Conservation (phyloP, 768 basidiomycete species). For the Hypsizygus marmoreus region DNA sequence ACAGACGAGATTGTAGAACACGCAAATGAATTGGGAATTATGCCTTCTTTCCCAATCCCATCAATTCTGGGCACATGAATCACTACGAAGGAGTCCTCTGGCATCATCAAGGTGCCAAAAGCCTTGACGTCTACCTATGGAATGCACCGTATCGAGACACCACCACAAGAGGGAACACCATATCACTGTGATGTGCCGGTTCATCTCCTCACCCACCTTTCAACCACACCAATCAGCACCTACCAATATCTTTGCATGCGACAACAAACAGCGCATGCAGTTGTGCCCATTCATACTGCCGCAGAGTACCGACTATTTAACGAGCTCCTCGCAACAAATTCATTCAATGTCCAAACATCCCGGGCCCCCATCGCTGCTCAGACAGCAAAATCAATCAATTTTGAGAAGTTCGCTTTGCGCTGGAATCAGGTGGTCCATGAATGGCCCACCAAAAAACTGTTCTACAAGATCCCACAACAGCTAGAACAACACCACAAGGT, state of each 20-base stretch:
- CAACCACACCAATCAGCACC: not conserved
- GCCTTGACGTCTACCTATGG: not conserved
- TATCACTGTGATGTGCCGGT: not conserved
- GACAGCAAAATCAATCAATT: not conserved
- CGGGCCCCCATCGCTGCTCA: not conserved
- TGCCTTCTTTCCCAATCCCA: not conserved
- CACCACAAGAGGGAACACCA: not conserved
- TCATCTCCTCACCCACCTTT: not conserved
- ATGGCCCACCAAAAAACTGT: not conserved
- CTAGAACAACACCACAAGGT: not conserved
- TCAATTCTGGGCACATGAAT: not conserved
- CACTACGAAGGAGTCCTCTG: not conserved
- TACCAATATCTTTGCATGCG: not conserved
- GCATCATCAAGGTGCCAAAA: not conserved
- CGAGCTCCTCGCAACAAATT: not conserved
- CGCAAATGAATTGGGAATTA: not conserved
- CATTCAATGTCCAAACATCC: not conserved
- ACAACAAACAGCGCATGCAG: not conserved
- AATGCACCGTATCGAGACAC: not conserved
- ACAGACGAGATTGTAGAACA: constrained; percentile 1
- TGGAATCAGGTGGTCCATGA: not conserved
- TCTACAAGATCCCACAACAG: not conserved
- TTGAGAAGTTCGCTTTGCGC: not conserved
- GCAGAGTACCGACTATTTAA: not conserved
- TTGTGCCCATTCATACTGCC: constrained; percentile 2